These are phyloP conservation scores for Kluyveromyces lactis DNA, from an alignment of 805 yeast genomes.

Conservation along the genomic window DNA sequence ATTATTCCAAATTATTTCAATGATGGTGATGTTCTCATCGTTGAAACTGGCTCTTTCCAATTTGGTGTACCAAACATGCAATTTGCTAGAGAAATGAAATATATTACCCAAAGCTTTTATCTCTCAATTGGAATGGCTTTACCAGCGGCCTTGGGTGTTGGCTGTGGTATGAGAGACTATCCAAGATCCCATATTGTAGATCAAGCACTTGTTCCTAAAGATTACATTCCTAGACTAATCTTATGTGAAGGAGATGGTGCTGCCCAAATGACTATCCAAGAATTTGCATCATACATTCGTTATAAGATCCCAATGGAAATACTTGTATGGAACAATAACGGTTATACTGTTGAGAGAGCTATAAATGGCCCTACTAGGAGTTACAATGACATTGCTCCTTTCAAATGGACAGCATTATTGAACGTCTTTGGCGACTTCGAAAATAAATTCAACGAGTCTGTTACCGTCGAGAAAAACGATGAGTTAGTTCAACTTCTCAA, in stretches of 20 bases:
- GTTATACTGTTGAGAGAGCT: constrained; percentile 84
- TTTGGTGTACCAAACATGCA: constrained; percentile 64
- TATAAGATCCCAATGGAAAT: constrained; percentile 56
- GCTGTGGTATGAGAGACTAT: constrained; percentile 58
- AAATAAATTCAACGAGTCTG: constrained; percentile 25
- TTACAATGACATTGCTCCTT: constrained; percentile 74
- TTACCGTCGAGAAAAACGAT: constrained; percentile 31
- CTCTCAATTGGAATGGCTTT: constrained; percentile 85
- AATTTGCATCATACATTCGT: constrained; percentile 56
- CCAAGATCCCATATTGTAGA: constrained; percentile 27
- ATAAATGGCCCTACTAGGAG: constrained; percentile 69
- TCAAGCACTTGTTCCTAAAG: constrained; percentile 8
- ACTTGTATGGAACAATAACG: constrained; percentile 72
- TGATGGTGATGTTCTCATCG: constrained; percentile 63
- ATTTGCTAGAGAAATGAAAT: constrained; percentile 46
- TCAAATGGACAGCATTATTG: constrained; percentile 74
- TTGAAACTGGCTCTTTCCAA: constrained; percentile 79
- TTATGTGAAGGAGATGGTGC: constrained; percentile 89
- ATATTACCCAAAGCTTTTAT: constrained; percentile 64
- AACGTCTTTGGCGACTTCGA: constrained; percentile 53
- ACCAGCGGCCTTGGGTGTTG: constrained; percentile 79
- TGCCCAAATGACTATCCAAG: constrained; percentile 91
- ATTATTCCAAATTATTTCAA: constrained; percentile 37
- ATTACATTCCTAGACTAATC: constrained; percentile 45
- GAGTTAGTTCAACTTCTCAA: constrained; percentile 32